These are phyloP conservation scores for Colletotrichum sp. DNA, from an alignment of 2,329 filamentous ascomycete species.

Conservation along the genomic window DNA sequence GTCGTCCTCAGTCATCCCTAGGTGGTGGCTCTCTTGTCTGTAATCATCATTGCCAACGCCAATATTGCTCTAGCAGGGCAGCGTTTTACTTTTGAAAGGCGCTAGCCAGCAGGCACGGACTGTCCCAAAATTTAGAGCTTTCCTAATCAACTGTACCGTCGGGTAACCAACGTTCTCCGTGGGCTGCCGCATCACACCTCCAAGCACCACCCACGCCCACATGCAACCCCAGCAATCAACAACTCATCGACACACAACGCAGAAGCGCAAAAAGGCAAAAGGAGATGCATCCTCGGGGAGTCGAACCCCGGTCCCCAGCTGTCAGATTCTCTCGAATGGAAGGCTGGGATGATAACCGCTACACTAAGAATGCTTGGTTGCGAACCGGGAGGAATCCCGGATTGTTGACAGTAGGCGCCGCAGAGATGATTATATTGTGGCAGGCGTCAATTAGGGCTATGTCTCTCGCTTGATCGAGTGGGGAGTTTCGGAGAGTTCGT, in stretches of 20 bases:
- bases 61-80: background rate
- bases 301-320: slow-evolving; percentile 19
- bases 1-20: background rate
- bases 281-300: slow-evolving; percentile 1
- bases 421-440: background rate
- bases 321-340: background rate
- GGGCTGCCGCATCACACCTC: background rate
- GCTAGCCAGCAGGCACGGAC: no score
- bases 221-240: background rate
- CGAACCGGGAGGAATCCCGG: background rate
- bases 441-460: background rate
- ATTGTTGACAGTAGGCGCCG: rapidly evolving
- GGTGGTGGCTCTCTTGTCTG: background rate
- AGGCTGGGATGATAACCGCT: slow-evolving; percentile 21
- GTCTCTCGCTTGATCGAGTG: background rate
- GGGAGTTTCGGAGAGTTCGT: background rate
- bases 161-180: background rate
- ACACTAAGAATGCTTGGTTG: slow-evolving; percentile 8
- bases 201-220: background rate
- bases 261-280: background rate
- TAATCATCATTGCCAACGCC: background rate
- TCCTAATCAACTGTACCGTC: rapidly evolving
- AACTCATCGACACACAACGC: background rate
- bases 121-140: background rate
- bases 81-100: background rate